Percentiles rank a stretch among this genome's conserved stretches.
Evolutionary conservation across 2,329 filamentous ascomycete species (phyloP).

Genomic region (Ilyonectria robusta): DNA sequence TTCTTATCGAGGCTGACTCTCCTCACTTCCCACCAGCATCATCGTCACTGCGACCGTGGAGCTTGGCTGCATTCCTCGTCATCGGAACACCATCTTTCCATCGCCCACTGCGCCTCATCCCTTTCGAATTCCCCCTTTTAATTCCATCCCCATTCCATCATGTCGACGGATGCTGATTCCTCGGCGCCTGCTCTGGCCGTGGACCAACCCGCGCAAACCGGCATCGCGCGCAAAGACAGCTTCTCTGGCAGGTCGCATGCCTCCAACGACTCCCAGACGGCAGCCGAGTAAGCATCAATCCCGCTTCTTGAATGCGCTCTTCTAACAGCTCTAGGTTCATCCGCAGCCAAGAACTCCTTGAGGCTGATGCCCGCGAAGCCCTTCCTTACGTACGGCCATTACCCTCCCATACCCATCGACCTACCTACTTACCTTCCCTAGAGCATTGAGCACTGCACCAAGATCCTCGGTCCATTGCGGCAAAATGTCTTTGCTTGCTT

Average conservation of each 20-base stretch:
- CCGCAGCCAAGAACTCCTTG: conserved; percentile 88
- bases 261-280: conserved; percentile 79
- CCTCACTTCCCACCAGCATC: conserved; percentile 21
- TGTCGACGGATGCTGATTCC: conserved; percentile 56
- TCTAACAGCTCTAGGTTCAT: conserved; percentile 76
- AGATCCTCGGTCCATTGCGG: conserved; percentile 87
- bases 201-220: conserved; percentile 41
- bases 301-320: not conserved
- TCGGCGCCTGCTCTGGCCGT: conserved; percentile 44
- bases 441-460: conserved; percentile 95
- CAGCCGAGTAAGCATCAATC: conserved; percentile 70
- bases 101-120: conserved; percentile 3
- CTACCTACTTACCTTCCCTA: conserved; percentile 55
- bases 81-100: not conserved
- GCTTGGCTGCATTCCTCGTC: not conserved
- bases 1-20: conserved; percentile 20
- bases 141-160: conserved; percentile 39
- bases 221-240: conserved; percentile 66
- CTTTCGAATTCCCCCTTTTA: not conserved
- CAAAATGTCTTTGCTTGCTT: conserved; percentile 94
- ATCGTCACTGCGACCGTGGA: conserved; percentile 15
- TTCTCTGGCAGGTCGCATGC: conserved; percentile 69
- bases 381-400: conserved; percentile 84
- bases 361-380: conserved; percentile 94
- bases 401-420: conserved; percentile 3